A percentile compares a stretch with the other conserved stretches of the same genome.
These are phyloP conservation scores for Podaxis sp. DNA, from an alignment of 768 basidiomycete species.

Conservation along the genomic window DNA sequence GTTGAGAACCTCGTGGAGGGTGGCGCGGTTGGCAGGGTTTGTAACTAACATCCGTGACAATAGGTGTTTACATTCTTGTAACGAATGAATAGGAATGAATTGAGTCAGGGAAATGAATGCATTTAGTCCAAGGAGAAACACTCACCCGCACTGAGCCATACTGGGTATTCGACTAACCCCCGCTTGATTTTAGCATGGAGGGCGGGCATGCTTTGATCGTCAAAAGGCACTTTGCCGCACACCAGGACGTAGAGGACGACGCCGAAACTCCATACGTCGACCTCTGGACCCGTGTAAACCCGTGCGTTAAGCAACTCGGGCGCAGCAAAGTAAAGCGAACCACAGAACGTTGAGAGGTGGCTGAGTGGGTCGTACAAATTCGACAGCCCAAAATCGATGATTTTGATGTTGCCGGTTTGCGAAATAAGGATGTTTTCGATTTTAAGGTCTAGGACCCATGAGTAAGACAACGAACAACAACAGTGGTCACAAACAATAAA, in stretches of 20 bases:
- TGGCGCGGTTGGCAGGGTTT: slow-evolving; percentile 81
- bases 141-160: slow-evolving; percentile 92
- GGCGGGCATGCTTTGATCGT: slow-evolving; percentile 99
- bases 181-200: slow-evolving; percentile 99
- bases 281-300: slow-evolving; percentile 96
- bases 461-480: slow-evolving; percentile 6
- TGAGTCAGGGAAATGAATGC: slow-evolving; percentile 13
- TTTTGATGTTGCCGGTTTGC: slow-evolving; percentile 98
- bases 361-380: slow-evolving; percentile 85
- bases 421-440: slow-evolving; percentile 99
- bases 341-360: slow-evolving; percentile 94
- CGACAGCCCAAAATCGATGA: slow-evolving; percentile 98
- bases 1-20: slow-evolving; percentile 78
- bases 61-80: slow-evolving; percentile 88
- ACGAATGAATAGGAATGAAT: slow-evolving; percentile 1
- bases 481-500: background rate
- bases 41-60: slow-evolving; percentile 96
- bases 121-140: slow-evolving; percentile 15
- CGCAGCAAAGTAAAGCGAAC: slow-evolving; percentile 97
- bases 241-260: slow-evolving; percentile 97
- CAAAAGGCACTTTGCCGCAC: slow-evolving; percentile 98
- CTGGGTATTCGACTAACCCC: slow-evolving; percentile 94
- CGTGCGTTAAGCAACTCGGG: slow-evolving; percentile 97
- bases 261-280: slow-evolving; percentile 99
- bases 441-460: slow-evolving; percentile 70